Percentiles rank a stretch among this genome's conserved stretches.
phyloP scores from a whole-genome alignment of 495 filamentous ascomycete genomes.

The Cercophora newfieldiana region DNA sequence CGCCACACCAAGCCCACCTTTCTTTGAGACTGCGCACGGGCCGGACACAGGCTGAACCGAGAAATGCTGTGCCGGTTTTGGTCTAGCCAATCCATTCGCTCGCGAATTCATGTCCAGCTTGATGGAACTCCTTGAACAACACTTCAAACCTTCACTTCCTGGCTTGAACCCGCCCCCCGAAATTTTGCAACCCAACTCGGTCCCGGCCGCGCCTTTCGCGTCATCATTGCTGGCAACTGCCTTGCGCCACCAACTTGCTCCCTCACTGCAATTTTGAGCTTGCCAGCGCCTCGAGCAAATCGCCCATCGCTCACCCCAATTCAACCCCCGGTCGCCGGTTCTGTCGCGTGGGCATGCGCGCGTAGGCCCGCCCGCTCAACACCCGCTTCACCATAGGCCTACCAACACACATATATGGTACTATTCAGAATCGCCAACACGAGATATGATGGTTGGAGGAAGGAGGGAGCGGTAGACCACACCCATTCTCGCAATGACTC shows the following conservation, averaged over 20 bases:
- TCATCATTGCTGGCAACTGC: slow-evolving; percentile 5
- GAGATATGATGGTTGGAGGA: slow-evolving; percentile 58
- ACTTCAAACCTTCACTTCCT: slow-evolving; percentile 32
- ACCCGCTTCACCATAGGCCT: slow-evolving; percentile 8
- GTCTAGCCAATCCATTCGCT: slow-evolving; percentile 32
- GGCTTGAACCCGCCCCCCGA: slow-evolving; percentile 15
- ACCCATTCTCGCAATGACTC: slow-evolving; percentile 65
- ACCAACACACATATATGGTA: slow-evolving; percentile 45
- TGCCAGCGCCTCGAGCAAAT: neutral
- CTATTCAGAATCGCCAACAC: slow-evolving; percentile 35
- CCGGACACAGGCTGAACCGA: slow-evolving; percentile 20
- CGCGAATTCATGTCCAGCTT: slow-evolving; percentile 29
- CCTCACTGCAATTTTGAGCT: slow-evolving; percentile 3
- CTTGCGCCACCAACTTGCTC: neutral
- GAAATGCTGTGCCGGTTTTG: slow-evolving; percentile 24
- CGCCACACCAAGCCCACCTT: slow-evolving; percentile 9
- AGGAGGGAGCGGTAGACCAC: slow-evolving; percentile 48
- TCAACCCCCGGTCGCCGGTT: slow-evolving; percentile 14
- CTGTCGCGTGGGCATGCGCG: slow-evolving; percentile 35
- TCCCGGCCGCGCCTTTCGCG: slow-evolving; percentile 7
- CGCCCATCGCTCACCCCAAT: slow-evolving; percentile 5
- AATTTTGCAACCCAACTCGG: slow-evolving; percentile 16
- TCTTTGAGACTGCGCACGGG: slow-evolving; percentile 14
- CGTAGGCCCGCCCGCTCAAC: slow-evolving; percentile 24
- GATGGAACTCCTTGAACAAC: slow-evolving; percentile 23